Evolutionary conservation across 106 monocot species (phyloP), one percentile per base, ranked within the genome.

Genomic region (Iris macrosiphon): DNA sequence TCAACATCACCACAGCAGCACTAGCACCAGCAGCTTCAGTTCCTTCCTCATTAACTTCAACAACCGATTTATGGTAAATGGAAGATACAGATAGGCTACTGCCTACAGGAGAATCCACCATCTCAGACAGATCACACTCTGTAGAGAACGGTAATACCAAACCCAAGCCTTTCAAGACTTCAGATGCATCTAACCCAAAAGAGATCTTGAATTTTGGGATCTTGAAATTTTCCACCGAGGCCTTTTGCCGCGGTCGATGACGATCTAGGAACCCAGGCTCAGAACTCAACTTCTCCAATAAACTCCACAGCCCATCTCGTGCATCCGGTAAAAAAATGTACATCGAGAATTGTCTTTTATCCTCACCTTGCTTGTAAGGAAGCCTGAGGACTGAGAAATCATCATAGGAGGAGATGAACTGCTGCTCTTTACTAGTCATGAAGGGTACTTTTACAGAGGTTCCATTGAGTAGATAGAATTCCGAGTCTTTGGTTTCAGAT

Each of bases 31-130:
- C 74, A 10, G 85, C 92, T 55, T 92, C 92, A 15, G 82, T 86
- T 65, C 85, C 92, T 76, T 82, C 85, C 72, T 92, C 92, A 20
- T 81, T 85, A 18, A 92, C 78, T 50, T 79, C 85, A 16, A 92
- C 35, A 73, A 85, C 75, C 2, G 85, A 63, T 52, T 86, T 86
- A 55, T 92, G 85, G 20, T 63, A 66, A 46, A 92, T 64, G n/a
- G 58, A 61, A 20, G 75, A 78, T 7, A 92, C 72, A 33, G 4
- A 64, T 5, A 86, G 60, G 26, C 52, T 40, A 0, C 60, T 14
- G 16, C 55, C 75, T 20, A 54, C 34, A 40, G 57, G 7, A 1
- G 80, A 55, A 63, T 65, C 72, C 35, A 68, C 70, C 71, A 69
- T 72, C 43, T 80, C 80, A 0, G 68, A 50, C 19, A 90, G 31